Conservation (phyloP, 345 rosid genomes). For the Psidium guajava region DNA sequence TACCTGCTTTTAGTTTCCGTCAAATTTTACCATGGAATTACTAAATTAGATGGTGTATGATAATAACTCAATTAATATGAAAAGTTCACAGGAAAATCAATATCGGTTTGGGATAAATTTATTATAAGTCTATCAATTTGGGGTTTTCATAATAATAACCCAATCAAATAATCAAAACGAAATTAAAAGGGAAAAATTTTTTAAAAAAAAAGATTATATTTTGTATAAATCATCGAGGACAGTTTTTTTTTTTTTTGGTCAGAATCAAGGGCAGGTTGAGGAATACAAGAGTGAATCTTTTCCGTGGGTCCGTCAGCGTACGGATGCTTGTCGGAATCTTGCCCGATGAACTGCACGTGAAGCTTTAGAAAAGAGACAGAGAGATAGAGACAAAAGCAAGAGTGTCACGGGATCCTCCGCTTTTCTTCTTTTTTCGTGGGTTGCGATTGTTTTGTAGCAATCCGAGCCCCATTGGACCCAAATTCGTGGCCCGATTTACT, state of each 20-base stretch:
- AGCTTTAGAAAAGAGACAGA: not conserved
- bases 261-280: not conserved
- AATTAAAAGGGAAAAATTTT: not conserved
- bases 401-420: not conserved
- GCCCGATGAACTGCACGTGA: not conserved
- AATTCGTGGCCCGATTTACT: rapidly evolving
- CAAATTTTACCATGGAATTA: no score
- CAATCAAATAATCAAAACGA: not conserved
- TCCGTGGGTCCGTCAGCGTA: not conserved
- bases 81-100: no score
- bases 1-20: no score
- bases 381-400: not conserved
- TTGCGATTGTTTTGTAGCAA: not conserved
- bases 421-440: not conserved
- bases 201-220: not conserved
- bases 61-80: no score
- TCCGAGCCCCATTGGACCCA: rapidly evolving
- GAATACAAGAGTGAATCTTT: not conserved
- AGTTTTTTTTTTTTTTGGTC: not conserved
- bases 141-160: no score
- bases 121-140: no score
- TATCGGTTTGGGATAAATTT: no score
- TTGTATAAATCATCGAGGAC: not conserved
- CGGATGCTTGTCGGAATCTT: not conserved
- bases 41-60: no score